Conservation (phyloP, 768 basidiomycete genomes). For the Hericium alpestre region DNA sequence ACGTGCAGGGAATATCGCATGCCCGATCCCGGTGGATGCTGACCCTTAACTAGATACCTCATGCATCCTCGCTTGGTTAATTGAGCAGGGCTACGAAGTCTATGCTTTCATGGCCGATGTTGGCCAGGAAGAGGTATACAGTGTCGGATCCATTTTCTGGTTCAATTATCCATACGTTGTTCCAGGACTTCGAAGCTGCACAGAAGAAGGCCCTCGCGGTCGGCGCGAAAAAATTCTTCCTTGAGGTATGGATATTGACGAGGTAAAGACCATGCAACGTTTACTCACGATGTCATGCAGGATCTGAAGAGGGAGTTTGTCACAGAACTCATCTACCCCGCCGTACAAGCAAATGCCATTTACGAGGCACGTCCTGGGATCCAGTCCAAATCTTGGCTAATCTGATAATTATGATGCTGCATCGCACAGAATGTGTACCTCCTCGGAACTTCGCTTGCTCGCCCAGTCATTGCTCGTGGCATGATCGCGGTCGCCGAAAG, state of each 20-base stretch:
- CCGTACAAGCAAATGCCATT: slow-evolving; percentile 96
- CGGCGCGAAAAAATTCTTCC: slow-evolving; percentile 94
- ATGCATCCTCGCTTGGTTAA: slow-evolving; percentile 97
- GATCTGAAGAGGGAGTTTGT: slow-evolving; percentile 93
- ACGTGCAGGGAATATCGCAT: slow-evolving; percentile 20
- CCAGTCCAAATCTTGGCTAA: neutral
- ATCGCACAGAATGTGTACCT: slow-evolving; percentile 77
- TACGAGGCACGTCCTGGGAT: slow-evolving; percentile 60
- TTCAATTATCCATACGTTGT: neutral
- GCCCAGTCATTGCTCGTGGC: slow-evolving; percentile 96
- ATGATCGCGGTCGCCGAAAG: slow-evolving; percentile 90
- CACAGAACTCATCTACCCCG: slow-evolving; percentile 93
- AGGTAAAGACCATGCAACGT: too few species aligned
- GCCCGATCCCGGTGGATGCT: neutral
- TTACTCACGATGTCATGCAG: slow-evolving; percentile 26
- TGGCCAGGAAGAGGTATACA: slow-evolving; percentile 74
- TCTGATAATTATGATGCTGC: neutral
- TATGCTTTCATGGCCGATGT: slow-evolving; percentile 96
- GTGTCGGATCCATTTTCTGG: neutral
- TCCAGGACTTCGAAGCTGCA: slow-evolving; percentile 87
- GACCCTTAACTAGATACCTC: slow-evolving; percentile 58
- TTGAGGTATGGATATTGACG: slow-evolving; percentile 41
- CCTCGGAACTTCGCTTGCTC: slow-evolving; percentile 93
- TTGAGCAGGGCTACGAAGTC: slow-evolving; percentile 96
- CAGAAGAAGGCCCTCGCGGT: slow-evolving; percentile 79